Base-by-base conservation (phyloP, 352 stramenopile species). In the Phytophthora pistaciae region DNA sequence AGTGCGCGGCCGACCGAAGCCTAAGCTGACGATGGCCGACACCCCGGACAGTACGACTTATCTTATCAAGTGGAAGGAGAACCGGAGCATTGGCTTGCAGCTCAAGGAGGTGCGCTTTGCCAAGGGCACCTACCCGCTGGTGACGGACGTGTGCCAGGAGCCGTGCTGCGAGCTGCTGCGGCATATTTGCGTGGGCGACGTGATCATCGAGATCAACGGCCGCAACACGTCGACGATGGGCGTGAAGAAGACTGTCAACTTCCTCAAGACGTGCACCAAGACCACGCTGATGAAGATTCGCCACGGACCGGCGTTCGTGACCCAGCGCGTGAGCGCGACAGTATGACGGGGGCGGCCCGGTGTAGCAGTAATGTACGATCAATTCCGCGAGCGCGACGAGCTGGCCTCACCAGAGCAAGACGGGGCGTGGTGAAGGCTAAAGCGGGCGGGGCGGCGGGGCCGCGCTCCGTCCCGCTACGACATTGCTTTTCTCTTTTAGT, bases 181-280 rank as follows among this genome's bases (percentile, higher is more conserved):
- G 62, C 90, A 95, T 75, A 88, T 96, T 65, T 93, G 85, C 63
- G 74, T 95, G 16, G 90, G 90, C 14, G 90, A 96, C 59, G 75
- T 96, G 58, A 93, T 96, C 54, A 71, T 96, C 31, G 90, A 96
- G 73, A 95, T 96, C 60, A 96, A 96, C 62, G 88, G 88, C n/a
- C 86, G 87, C 66, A 94, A 96, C 59, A 95, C 87, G 54, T 95
- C 90, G 14, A 88, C 85, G 14, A 96, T 96, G 90, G 88, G 90
- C 31, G 90, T 96, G 31, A 96, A 96, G 72, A 96, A 96, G 77
- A 96, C 90, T 25, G 87, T 95, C 44, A 92, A 80, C 64, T 96
- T 96, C 65, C 72, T 96, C 27, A 93, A 91, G 65, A 91, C 90
- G 31, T 94, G 88, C 66, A 83, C 87, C 1, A 96, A 96, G 78